A percentile compares a stretch with the other conserved stretches of the same genome.
phyloP scores from a whole-genome alignment of 2,329 filamentous ascomycete genomes.

The Colletotrichum cereale region DNA sequence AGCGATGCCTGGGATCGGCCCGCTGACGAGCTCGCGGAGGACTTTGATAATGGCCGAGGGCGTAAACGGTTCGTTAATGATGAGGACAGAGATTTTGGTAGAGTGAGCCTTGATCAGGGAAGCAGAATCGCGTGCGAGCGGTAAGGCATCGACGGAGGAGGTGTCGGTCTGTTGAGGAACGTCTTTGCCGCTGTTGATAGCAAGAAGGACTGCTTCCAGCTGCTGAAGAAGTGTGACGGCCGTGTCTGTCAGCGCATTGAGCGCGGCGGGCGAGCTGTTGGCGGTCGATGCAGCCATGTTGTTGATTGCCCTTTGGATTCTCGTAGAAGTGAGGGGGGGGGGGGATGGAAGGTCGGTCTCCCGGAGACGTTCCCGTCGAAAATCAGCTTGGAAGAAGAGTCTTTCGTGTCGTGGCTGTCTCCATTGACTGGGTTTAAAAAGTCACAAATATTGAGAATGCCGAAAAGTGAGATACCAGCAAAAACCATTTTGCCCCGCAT shows the following conservation, averaged over 20 bases:
- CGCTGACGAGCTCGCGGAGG: slow-evolving; percentile 77
- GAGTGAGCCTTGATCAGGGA: slow-evolving; percentile 83
- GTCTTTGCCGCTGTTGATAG: slow-evolving; percentile 51
- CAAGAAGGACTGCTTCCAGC: slow-evolving; percentile 57
- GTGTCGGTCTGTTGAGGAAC: slow-evolving; percentile 30
- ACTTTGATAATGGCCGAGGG: slow-evolving; percentile 79
- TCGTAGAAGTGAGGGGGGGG: not conserved
- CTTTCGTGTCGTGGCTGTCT: not conserved
- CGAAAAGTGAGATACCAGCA: not conserved
- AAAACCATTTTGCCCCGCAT: slow-evolving; percentile 42
- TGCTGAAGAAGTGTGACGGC: slow-evolving; percentile 55
- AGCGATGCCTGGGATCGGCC: slow-evolving; percentile 80
- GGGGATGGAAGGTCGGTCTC: not conserved
- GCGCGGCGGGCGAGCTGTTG: slow-evolving; percentile 50
- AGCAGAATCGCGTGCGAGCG: slow-evolving; percentile 78
- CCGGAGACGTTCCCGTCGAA: not conserved
- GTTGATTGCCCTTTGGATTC: not conserved
- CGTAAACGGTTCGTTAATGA: slow-evolving; percentile 89
- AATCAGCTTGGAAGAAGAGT: not conserved
- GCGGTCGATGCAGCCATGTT: slow-evolving; percentile 34
- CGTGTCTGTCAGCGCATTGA: slow-evolving; percentile 55
- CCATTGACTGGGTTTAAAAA: not conserved
- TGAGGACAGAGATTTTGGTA: slow-evolving; percentile 88
- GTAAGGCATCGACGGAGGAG: slow-evolving; percentile 68
- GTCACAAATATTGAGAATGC: not conserved